phyloP scores from a whole-genome alignment of 257 asterid genomes.

The Eucommia ulmoides region DNA sequence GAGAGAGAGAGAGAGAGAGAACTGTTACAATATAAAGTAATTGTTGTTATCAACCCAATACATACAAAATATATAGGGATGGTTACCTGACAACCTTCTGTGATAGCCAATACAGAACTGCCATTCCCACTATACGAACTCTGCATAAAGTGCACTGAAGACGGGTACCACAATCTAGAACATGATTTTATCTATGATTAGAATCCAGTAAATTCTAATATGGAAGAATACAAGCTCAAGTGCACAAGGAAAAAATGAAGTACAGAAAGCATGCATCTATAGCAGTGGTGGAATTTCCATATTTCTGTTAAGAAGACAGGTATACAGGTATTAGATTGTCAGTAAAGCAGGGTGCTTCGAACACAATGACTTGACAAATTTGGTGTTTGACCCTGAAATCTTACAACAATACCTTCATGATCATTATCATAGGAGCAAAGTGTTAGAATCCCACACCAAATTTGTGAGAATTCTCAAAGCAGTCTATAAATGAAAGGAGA shows the following conservation, averaged over 20 bases:
- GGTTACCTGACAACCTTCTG: constrained; percentile 95
- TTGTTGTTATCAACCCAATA: constrained; percentile 3
- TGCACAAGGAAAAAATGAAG: not conserved
- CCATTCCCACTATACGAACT: constrained; percentile 31
- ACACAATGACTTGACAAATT: no score
- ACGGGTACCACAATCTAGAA: constrained; percentile 78
- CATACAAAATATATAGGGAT: constrained; percentile 5
- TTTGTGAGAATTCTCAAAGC: no score
- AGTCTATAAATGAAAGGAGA: no score
- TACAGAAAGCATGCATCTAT: not conserved
- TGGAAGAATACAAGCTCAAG: not conserved
- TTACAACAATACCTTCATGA: no score
- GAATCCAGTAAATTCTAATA: not conserved
- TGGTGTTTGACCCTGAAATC: no score
- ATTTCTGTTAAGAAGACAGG: no score
- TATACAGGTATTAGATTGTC: no score
- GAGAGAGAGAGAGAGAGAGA: not conserved
- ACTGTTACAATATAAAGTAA: no score
- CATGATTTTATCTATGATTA: not conserved
- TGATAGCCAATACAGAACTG: constrained; percentile 47
- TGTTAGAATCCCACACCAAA: no score
- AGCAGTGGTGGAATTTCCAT: no score
- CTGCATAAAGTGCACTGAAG: constrained; percentile 54
- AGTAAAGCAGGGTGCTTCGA: no score
- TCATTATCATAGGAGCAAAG: no score